Conservation (phyloP, 495 filamentous ascomycete species). For the Annulohypoxylon moriforme region DNA sequence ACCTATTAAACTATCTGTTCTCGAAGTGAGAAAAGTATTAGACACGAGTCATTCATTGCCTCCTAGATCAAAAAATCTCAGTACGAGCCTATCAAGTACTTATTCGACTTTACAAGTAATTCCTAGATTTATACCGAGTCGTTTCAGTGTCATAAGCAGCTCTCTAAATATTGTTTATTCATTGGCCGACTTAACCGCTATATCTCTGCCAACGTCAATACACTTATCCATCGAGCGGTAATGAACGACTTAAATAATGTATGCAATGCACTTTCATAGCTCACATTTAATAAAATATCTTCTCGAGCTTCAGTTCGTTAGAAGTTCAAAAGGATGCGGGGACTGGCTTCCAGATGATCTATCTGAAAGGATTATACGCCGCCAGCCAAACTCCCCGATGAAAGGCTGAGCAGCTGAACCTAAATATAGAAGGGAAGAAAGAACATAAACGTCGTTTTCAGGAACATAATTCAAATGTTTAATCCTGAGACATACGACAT, state of each 20-base stretch:
- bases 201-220: neutral
- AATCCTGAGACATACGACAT: constrained; percentile 6
- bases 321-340: neutral
- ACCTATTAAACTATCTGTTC: neutral
- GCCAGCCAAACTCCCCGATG: neutral
- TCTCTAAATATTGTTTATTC: neutral
- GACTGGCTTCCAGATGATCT: neutral
- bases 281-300: neutral
- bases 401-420: neutral
- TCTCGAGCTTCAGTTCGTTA: neutral
- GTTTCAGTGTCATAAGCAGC: neutral
- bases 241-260: neutral
- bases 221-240: too few relatives aligned
- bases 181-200: neutral
- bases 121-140: neutral
- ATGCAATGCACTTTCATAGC: neutral
- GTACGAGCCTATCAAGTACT: neutral
- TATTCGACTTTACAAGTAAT: neutral
- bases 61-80: neutral
- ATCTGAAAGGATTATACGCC: neutral
- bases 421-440: neutral
- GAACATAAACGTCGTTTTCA: neutral
- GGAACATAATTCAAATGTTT: neutral
- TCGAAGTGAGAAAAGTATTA: neutral
- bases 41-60: neutral